A percentile compares a stretch with the other conserved stretches of the same genome.
Conservation (phyloP, 257 asterid genomes). For the Solanum acaule region DNA sequence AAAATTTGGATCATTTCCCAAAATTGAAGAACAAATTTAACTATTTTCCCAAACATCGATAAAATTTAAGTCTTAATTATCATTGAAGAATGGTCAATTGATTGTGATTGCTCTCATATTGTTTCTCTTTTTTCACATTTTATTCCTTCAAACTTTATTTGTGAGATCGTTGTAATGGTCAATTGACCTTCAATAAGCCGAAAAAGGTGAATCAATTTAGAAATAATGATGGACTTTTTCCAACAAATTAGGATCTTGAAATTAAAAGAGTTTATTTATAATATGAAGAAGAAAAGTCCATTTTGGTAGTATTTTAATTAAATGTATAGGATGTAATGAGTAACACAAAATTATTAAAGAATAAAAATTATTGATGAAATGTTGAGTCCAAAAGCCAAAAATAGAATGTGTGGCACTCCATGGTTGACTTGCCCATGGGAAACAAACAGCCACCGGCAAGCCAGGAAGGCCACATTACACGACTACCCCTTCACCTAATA, state of each 20-base stretch:
- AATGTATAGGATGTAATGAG: not conserved
- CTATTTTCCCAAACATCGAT: not conserved
- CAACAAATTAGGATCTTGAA: not conserved
- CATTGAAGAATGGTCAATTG: not conserved
- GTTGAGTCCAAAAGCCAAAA: not conserved
- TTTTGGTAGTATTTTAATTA: not conserved
- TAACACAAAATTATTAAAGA: not conserved
- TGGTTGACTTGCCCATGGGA: not conserved
- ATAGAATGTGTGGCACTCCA: not conserved
- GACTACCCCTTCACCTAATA: not conserved
- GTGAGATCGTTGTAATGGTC: not conserved
- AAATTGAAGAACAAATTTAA: not conserved
- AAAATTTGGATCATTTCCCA: not conserved
- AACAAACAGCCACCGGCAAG: not conserved
- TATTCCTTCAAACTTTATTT: no score
- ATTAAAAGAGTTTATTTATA: not conserved
- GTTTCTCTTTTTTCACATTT: not conserved
- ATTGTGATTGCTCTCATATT: not conserved
- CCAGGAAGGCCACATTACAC: not conserved
- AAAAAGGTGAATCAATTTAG: not conserved
- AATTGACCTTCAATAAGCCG: not conserved
- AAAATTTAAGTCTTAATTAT: not conserved
- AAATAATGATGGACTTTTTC: not conserved
- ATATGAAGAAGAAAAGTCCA: not conserved
- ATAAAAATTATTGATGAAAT: not conserved